Conservation (phyloP, 306 rosid genomes). For the Rosa rugosa region DNA sequence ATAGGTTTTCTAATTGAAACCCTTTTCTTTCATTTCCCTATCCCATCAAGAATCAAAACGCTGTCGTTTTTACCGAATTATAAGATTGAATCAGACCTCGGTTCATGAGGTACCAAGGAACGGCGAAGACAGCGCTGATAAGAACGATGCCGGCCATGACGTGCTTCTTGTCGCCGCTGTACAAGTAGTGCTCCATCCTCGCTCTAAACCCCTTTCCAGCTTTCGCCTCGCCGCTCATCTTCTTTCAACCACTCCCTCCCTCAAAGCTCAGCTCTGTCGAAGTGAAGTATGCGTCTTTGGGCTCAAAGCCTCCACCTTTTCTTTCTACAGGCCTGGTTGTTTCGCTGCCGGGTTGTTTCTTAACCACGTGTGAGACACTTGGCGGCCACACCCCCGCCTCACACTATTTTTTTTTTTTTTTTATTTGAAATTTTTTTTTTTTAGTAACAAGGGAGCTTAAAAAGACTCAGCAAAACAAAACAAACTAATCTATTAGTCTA, state of each 20-base stretch:
- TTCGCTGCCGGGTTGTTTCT: background rate
- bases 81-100: conserved; percentile 46
- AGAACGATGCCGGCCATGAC: conserved; percentile 71
- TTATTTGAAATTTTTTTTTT: no score
- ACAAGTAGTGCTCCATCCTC: conserved; percentile 56
- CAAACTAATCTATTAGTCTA: no score
- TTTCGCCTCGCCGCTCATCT: conserved; percentile 42
- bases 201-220: conserved; percentile 51
- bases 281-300: background rate
- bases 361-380: background rate
- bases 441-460: no score
- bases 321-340: background rate
- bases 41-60: background rate
- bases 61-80: background rate
- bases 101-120: conserved; percentile 75
- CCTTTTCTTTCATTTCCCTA: background rate
- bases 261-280: background rate
- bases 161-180: conserved; percentile 90
- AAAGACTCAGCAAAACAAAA: no score
- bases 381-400: background rate
- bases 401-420: no score
- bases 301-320: background rate
- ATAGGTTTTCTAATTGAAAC: background rate
- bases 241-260: background rate
- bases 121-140: conserved; percentile 51